Evolutionary conservation across 2,329 filamentous ascomycete species (phyloP).

Genomic region (Cercospora zeae-maydis): DNA sequence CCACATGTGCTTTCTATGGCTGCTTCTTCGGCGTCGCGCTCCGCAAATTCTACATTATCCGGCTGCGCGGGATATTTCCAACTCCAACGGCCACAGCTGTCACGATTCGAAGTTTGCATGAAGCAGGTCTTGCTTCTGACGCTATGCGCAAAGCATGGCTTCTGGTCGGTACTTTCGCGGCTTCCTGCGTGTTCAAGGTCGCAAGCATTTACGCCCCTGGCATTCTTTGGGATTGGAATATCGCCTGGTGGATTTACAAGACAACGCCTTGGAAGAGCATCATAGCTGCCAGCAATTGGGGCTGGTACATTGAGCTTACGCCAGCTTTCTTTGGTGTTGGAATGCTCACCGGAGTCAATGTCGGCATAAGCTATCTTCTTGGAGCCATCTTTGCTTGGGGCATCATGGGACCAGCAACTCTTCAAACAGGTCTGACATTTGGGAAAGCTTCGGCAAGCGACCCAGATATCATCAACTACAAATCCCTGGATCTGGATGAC

Average conservation of each 20-base stretch:
- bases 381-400: constrained; percentile 55
- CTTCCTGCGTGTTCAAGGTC: constrained; percentile 51
- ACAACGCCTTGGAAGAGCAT: constrained; percentile 40
- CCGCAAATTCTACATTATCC: constrained; percentile 64
- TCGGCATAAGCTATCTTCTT: constrained; percentile 55
- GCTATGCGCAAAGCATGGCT: constrained; percentile 57
- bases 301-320: constrained; percentile 58
- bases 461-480: constrained; percentile 38
- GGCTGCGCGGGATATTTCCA: constrained; percentile 58
- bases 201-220: constrained; percentile 58
- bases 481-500: constrained; percentile 31
- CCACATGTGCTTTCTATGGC: constrained; percentile 61
- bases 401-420: constrained; percentile 55
- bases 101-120: constrained; percentile 60
- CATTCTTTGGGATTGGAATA: constrained; percentile 49
- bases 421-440: constrained; percentile 49
- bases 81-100: constrained; percentile 57
- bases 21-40: constrained; percentile 60
- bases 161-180: constrained; percentile 49
- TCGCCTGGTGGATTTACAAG: constrained; percentile 32
- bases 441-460: constrained; percentile 33
- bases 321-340: constrained; percentile 60
- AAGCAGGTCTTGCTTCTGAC: constrained; percentile 47
- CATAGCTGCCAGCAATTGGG: constrained; percentile 56
- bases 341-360: constrained; percentile 56